Evolutionary conservation across 1,284 basidiomycete species (phyloP), one percentile per base, ranked within the genome.

Genomic region (Sanguinoderma infundibulare): DNA sequence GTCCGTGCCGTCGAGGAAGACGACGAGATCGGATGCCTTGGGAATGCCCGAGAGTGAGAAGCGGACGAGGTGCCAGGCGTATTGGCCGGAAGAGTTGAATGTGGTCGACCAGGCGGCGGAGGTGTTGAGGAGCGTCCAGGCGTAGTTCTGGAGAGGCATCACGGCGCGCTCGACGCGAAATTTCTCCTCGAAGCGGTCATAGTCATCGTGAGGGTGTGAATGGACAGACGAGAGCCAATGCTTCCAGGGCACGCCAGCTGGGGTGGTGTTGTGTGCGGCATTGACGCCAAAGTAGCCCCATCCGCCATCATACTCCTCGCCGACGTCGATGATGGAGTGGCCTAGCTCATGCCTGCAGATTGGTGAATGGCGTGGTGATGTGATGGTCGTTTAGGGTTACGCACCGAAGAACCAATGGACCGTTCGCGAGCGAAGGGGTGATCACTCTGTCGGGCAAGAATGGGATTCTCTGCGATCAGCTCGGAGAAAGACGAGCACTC

Each of bases 241-340:
- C 0, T 77, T 73, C 93, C 93, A 95, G 10, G 87, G 83, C 36
- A 92, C 74, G 9, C 79, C 73, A 39, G 77, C 61, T 7, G 53
- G 17, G 14, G 75, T 70, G 26, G 75, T 62, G 63, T 84, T 72
- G 42, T 81, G 77, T 28, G 80, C 82, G 3, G 91, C 83, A 71
- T 95, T 93, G 46, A 83, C 83, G 3, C 93, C 93, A 65, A 83
- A 91, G 73, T 95, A 95, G 2, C 79, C 87, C 63, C 77, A 87
- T 0, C 91, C 91, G 2, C 92, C 92, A 66, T 95, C 93, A 70
- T 95, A 95, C 76, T 95, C 93, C 75, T 95, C 93, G 7, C 93
- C 93, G 6, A 92, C 89, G 2, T 84, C 78, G 64, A 92, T 90
- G 57, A 92, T 84, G n/a, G 89, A 91, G 73, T 92, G 90, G 0